These are phyloP conservation scores for Plasmodium falciparum DNA, from an alignment of 169 alveolate genomes.

Conservation along the genomic window DNA sequence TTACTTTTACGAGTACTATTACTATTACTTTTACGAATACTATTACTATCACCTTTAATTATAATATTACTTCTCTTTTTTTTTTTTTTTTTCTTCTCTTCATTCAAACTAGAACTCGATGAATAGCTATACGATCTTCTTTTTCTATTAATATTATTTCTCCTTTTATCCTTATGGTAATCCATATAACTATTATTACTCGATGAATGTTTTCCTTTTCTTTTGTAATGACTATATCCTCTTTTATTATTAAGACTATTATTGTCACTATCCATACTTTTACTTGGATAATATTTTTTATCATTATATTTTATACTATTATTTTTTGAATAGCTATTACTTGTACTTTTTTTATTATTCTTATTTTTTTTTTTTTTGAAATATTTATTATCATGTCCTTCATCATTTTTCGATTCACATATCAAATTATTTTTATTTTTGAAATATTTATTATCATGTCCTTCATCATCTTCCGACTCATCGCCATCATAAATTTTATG, in stretches of 20 bases:
- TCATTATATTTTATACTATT: constrained; percentile 2
- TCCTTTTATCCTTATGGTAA: neutral
- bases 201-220: neutral
- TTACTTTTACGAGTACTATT: no score
- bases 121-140: neutral
- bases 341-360: neutral
- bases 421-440: neutral
- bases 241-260: neutral
- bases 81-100: no score
- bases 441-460: neutral
- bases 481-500: constrained; percentile 18
- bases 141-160: neutral
- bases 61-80: no score
- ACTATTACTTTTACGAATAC: no score
- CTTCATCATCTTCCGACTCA: neutral
- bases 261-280: neutral
- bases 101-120: neutral
- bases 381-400: neutral
- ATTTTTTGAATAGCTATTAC: neutral
- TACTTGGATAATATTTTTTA: no score
- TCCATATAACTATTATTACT: neutral
- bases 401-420: neutral
- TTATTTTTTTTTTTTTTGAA: neutral
- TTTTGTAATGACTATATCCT: neutral
- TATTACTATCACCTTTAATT: no score